A percentile compares a stretch with the other conserved stretches of the same genome.
Evolutionary conservation across 2,329 filamentous ascomycete genomes (phyloP).

Genomic region (Lasiodiplodia sp.): DNA sequence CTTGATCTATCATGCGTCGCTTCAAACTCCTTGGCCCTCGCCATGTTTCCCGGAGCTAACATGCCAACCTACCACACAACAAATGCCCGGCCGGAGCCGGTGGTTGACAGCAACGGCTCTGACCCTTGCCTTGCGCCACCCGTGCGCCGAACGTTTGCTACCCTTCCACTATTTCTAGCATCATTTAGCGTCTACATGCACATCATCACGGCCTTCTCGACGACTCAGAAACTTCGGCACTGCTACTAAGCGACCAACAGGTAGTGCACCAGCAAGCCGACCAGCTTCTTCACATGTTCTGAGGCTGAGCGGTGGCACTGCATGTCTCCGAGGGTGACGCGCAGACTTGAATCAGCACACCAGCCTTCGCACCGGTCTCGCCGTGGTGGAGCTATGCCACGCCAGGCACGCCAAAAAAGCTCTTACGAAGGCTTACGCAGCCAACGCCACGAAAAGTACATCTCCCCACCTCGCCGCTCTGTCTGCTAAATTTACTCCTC

Average conservation of each 20-base stretch:
- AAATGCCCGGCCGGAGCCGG: not conserved
- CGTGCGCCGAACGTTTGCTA: not conserved
- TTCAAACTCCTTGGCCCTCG: not conserved
- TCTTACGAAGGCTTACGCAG: conserved; percentile 19
- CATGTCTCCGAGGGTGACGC: conserved; percentile 18
- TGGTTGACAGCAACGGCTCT: not conserved
- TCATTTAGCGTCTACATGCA: not conserved
- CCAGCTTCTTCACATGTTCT: not conserved
- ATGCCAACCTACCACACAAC: not conserved
- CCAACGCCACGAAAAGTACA: conserved; percentile 15
- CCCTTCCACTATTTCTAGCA: conserved; percentile 5
- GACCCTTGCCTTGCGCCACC: conserved; percentile 21
- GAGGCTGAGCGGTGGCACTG: conserved; percentile 4
- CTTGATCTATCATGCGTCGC: conserved; percentile 4
- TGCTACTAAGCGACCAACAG: not conserved
- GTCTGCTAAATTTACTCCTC: not conserved
- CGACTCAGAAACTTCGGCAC: no score
- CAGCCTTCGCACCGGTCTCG: not conserved
- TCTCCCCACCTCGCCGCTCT: conserved; percentile 3
- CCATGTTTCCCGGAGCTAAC: not conserved
- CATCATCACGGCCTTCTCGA: no score
- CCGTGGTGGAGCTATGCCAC: conserved; percentile 21
- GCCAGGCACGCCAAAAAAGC: conserved; percentile 5
- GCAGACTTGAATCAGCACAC: conserved; percentile 12
- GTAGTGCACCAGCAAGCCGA: not conserved